A percentile compares a stretch with the other conserved stretches of the same genome.
Conservation (phyloP, 164 flowering plant genomes). For the Stephania japonica region DNA sequence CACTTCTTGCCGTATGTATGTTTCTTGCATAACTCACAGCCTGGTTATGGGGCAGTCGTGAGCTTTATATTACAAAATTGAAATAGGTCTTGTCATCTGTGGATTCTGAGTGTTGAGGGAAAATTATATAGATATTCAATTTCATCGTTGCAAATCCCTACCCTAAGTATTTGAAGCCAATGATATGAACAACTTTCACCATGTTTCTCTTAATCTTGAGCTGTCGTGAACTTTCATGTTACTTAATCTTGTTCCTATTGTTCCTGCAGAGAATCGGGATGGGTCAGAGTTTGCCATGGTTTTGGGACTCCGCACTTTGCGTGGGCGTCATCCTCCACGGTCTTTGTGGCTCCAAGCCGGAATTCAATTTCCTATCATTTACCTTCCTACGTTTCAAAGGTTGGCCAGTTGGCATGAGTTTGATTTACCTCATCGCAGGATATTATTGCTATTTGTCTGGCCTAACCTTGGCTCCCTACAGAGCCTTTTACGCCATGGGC, state of each 20-base stretch:
- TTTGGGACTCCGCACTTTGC: conserved; percentile 70
- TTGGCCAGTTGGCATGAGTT: conserved; percentile 43
- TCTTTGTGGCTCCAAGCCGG: conserved; percentile 54
- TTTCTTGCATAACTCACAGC: too few species aligned
- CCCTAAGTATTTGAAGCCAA: neutral
- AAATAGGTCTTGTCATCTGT: neutral
- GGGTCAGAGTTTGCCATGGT: conserved; percentile 67
- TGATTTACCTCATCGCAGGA: conserved; percentile 66
- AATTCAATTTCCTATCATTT: conserved; percentile 35
- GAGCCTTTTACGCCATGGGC: conserved; percentile 76
- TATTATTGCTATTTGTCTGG: conserved; percentile 58
- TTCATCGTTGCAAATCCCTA: neutral
- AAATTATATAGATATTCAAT: neutral
- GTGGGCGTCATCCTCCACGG: conserved; percentile 75
- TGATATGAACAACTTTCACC: neutral
- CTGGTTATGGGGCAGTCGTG: too few species aligned
- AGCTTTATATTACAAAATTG: too few species aligned
- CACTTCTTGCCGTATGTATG: too few species aligned
- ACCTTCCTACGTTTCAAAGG: conserved; percentile 35
- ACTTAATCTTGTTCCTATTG: neutral
- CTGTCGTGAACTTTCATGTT: neutral
- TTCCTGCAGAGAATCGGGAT: conserved; percentile 66
- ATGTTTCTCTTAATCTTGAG: too few species aligned
- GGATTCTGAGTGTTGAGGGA: neutral
- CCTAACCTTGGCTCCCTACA: conserved; percentile 69